Base-by-base conservation (phyloP, 164 flowering plant genomes). In the Tinospora cordifolia region DNA sequence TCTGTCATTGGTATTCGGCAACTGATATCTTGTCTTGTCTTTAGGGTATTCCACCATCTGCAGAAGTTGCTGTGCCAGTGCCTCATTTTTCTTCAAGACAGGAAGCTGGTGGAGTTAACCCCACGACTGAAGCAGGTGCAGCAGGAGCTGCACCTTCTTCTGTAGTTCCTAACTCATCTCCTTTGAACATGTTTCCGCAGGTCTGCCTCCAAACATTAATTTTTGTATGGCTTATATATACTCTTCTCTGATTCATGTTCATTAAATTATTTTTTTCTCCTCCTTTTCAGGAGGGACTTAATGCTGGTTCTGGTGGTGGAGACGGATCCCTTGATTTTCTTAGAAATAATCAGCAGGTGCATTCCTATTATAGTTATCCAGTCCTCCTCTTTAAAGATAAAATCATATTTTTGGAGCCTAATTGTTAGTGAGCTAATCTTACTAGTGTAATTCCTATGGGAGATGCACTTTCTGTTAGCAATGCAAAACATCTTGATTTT, bases 141-240 rank as follows among this genome's bases (percentile, higher is more conserved):
- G 77, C 79, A 30, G 76, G 77, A 27, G 74, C 81, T 74, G 85
- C 80, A 65, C 82, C 91, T 68, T 72, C 64, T 38, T 79, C 94
- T 75, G 93, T 96, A 71, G 90, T 72, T 66, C 99, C 97, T 39
- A 94, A 94, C 77, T 78, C 97, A 19, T 80, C 93, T 74, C 99
- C 99, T 2, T 76, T 94, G 68, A 85, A 94, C 80, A 73, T 94
- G 89, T 94, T 94, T 85, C 99, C 99, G 14, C 93, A 90, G 94
- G 99, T 93, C 17, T 65, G 38, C 11, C 14, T 40, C 65, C 39
- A n/a, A n/a, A n/a, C 17, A 3, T 5, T 51, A 38, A 65, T 34
- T n/a, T 41, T 44, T 30, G 36, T 1, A 22, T 60, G 15, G 19
- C 34, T 19, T 21, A 54, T 65, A 26, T n/a, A 17, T 3, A n/a